Conservation (phyloP, 768 basidiomycete species). For the Trametes cubensis region DNA sequence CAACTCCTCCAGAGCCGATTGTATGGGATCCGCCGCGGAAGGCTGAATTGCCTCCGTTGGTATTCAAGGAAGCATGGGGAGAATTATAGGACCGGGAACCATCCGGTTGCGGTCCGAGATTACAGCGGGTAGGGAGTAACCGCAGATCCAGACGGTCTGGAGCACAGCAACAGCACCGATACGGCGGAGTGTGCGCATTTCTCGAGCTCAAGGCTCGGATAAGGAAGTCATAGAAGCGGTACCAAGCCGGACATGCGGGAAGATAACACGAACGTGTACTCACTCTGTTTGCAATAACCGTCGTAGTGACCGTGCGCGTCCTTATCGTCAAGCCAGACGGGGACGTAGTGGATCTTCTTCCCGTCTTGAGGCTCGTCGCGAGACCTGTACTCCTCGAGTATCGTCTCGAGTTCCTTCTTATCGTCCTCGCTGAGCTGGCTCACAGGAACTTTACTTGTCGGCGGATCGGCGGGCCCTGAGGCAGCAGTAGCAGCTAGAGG, state of each 20-base stretch:
- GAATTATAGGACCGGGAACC: slow-evolving; percentile 3
- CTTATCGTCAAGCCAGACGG: slow-evolving; percentile 90
- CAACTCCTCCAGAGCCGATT: not conserved
- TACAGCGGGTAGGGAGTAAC: not conserved
- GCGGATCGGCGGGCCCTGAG: slow-evolving; percentile 19
- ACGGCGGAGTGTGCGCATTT: slow-evolving; percentile 6
- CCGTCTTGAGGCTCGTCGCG: slow-evolving; percentile 55
- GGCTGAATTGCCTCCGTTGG: not conserved
- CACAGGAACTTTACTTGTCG: slow-evolving; percentile 44
- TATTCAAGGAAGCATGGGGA: slow-evolving; percentile 6
- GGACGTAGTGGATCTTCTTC: slow-evolving; percentile 72
- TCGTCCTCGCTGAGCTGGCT: slow-evolving; percentile 62
- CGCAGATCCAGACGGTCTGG: not conserved
- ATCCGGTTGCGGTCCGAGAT: slow-evolving; percentile 16
- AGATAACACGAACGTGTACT: slow-evolving; percentile 37
- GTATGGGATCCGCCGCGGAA: not conserved
- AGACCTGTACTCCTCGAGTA: slow-evolving; percentile 64
- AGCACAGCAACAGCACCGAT: slow-evolving; percentile 12
- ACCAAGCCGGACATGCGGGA: slow-evolving; percentile 3
- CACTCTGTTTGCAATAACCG: slow-evolving; percentile 97
- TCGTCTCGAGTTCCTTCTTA: slow-evolving; percentile 63
- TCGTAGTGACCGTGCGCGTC: slow-evolving; percentile 95
- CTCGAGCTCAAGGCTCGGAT: slow-evolving; percentile 1
- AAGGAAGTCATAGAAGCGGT: not conserved
- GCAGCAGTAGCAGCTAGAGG: slow-evolving; percentile 29